Conservation (phyloP, 2,329 filamentous ascomycete genomes). For the Graphilbum fragrans region DNA sequence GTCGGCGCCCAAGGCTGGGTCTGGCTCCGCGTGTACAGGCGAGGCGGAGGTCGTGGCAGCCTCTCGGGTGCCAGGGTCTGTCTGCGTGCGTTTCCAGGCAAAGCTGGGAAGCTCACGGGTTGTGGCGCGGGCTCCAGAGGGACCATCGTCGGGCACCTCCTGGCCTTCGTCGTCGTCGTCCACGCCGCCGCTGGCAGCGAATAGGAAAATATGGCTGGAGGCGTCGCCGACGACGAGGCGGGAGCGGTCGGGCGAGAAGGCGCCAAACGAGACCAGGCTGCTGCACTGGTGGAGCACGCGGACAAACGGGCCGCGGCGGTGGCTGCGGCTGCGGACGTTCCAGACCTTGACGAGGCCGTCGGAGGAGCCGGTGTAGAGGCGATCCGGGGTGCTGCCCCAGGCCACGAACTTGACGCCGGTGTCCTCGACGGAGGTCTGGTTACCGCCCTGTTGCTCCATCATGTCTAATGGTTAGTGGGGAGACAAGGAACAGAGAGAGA, state of each 20-base stretch:
- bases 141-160: conserved; percentile 2
- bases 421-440: conserved; percentile 30
- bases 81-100: neutral
- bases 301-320: conserved; percentile 27
- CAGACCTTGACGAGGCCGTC: conserved; percentile 52
- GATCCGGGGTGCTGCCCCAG: conserved; percentile 44
- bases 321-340: conserved; percentile 36
- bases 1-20: no score
- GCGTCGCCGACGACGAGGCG: conserved; percentile 48
- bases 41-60: no score
- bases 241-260: conserved; percentile 43
- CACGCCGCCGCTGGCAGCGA: conserved; percentile 34
- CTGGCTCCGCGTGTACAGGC: no score
- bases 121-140: neutral
- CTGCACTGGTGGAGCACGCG: conserved; percentile 40
- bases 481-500: no score
- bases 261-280: conserved; percentile 44
- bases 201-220: conserved; percentile 44
- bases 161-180: conserved; percentile 16
- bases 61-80: no score
- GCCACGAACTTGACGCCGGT: conserved; percentile 52
- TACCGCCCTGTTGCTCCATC: conserved; percentile 15
- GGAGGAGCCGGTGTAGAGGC: conserved; percentile 52
- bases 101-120: no score
- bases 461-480: conserved; percentile 10